Conservation (phyloP, 495 filamentous ascomycete species). For the Hypoxylon perforatum region DNA sequence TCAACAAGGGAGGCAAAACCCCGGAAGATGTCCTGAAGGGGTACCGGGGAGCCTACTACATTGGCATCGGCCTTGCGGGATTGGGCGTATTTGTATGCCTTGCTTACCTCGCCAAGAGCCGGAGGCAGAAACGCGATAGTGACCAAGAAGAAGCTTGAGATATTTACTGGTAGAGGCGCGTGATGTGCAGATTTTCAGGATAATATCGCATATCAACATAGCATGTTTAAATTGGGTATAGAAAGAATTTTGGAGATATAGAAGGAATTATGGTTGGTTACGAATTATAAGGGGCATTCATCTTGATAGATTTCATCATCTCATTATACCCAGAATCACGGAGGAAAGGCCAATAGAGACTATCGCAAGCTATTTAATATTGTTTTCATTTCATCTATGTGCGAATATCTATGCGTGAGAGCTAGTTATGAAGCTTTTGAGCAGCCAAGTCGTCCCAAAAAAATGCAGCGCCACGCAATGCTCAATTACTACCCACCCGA, state of each 20-base stretch:
- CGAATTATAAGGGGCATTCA: neutral
- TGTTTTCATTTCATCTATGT: conserved; percentile 4
- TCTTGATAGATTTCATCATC: neutral
- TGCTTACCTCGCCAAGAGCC: conserved; percentile 31
- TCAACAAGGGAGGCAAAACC: conserved; percentile 47
- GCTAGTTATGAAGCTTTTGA: neutral
- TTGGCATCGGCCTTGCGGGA: conserved; percentile 47
- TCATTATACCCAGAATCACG: neutral
- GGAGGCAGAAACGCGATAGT: neutral
- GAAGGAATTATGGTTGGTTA: neutral
- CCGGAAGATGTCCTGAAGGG: conserved; percentile 49
- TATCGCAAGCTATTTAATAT: neutral
- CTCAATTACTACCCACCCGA: neutral
- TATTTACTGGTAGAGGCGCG: too few species aligned
- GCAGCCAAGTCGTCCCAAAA: conserved; percentile 12
- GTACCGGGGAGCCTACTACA: conserved; percentile 51
- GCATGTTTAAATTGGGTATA: too few species aligned
- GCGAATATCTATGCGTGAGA: conserved; percentile 4
- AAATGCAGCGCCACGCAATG: conserved; percentile 18
- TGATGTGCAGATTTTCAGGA: too few species aligned
- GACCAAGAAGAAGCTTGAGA: conserved; percentile 14
- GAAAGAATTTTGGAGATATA: neutral
- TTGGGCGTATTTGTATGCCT: conserved; percentile 39
- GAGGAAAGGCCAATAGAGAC: neutral
- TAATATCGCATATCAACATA: too few species aligned